These are phyloP conservation scores for Calonectria crousiana DNA, from an alignment of 2,329 filamentous ascomycete species.

Conservation along the genomic window DNA sequence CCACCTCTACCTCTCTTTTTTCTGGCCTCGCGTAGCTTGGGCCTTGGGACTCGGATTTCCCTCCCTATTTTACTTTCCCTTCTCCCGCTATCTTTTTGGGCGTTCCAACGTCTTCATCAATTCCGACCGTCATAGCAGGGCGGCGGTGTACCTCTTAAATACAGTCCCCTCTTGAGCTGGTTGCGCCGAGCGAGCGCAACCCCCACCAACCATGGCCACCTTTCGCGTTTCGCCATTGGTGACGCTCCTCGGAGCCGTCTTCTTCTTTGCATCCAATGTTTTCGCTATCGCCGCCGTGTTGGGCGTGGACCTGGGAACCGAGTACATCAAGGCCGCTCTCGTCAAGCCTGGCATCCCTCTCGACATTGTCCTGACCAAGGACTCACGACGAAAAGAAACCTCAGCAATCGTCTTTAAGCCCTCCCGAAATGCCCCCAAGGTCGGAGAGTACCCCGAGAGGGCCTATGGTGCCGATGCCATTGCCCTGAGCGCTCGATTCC, in stretches of 20 bases:
- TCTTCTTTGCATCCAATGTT: slow-evolving; percentile 57
- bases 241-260: slow-evolving; percentile 53
- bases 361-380: slow-evolving; percentile 97
- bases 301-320: slow-evolving; percentile 93
- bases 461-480: slow-evolving; percentile 93
- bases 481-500: slow-evolving; percentile 87
- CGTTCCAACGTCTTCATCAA: slow-evolving; percentile 34
- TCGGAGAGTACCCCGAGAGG: slow-evolving; percentile 83
- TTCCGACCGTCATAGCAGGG: slow-evolving; percentile 12
- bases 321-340: slow-evolving; percentile 95
- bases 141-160: slow-evolving; percentile 28
- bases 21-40: slow-evolving; percentile 30
- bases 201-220: slow-evolving; percentile 50
- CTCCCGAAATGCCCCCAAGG: slow-evolving; percentile 71
- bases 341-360: slow-evolving; percentile 98
- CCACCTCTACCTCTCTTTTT: slow-evolving; percentile 50
- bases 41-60: slow-evolving; percentile 18
- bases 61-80: slow-evolving; percentile 10
- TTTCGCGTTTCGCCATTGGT: slow-evolving; percentile 51
- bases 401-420: slow-evolving; percentile 96
- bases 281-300: slow-evolving; percentile 79
- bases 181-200: slow-evolving; percentile 38
- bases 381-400: slow-evolving; percentile 95
- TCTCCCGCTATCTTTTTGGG: slow-evolving; percentile 15
- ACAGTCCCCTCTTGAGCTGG: slow-evolving; percentile 29